Evolutionary conservation across 441 rosid species (phyloP).

Genomic region (Arabidopsis hybrid): DNA sequence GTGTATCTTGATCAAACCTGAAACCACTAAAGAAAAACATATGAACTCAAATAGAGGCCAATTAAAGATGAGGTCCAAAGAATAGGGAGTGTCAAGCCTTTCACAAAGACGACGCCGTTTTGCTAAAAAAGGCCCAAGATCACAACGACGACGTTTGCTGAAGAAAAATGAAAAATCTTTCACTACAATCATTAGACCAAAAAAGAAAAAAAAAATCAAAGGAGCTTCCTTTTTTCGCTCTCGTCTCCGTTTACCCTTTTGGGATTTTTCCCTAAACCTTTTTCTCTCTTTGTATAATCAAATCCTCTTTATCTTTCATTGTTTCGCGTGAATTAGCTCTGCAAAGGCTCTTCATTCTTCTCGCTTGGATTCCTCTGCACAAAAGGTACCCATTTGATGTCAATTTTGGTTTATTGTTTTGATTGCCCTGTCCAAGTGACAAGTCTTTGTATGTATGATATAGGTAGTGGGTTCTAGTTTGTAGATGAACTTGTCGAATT

Average conservation of each 20-base stretch:
- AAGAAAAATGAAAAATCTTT: not conserved
- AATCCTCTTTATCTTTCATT: not conserved
- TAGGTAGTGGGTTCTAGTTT: conserved; percentile 16
- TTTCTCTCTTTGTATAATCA: not conserved
- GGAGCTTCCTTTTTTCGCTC: not conserved
- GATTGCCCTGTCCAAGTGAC: not conserved
- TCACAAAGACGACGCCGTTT: too few species aligned
- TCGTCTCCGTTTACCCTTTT: not conserved
- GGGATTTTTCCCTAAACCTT: not conserved
- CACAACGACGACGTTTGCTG: too few species aligned
- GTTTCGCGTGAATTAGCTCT: not conserved
- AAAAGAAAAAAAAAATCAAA: not conserved
- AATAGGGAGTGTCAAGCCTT: too few species aligned
- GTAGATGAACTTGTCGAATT: not conserved
- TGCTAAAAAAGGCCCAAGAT: too few species aligned
- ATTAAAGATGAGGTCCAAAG: too few species aligned
- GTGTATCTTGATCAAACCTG: too few species aligned
- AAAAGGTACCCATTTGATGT: conserved; percentile 26
- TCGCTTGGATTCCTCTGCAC: not conserved
- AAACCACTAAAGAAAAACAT: too few species aligned
- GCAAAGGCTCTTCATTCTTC: conserved; percentile 4
- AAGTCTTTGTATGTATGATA: conserved; percentile 9
- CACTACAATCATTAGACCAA: not conserved
- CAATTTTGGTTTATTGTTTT: not conserved
- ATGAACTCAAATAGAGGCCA: too few species aligned